phyloP scores from a whole-genome alignment of 2,329 filamentous ascomycete species.

The Pyrenochaeta sp. region DNA sequence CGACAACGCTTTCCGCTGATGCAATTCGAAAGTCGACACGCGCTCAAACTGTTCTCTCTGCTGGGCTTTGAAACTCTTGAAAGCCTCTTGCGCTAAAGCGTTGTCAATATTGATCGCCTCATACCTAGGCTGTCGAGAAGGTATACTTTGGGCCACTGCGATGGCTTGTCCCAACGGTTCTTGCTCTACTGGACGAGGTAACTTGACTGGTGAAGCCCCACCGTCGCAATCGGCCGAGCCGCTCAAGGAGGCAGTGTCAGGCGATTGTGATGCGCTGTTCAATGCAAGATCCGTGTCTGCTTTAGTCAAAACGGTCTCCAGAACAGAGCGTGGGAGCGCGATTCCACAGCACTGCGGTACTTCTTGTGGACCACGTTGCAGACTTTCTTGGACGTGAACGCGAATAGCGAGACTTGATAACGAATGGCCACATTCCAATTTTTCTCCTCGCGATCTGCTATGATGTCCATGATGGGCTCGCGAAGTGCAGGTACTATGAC shows the following conservation, averaged over 20 bases:
- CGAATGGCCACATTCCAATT: slow-evolving; percentile 41
- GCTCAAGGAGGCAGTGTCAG: slow-evolving; percentile 21
- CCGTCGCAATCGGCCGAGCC: slow-evolving; percentile 40
- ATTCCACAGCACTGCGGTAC: slow-evolving; percentile 52
- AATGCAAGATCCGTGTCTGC: slow-evolving; percentile 46
- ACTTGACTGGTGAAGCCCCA: slow-evolving; percentile 29
- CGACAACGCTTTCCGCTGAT: slow-evolving; percentile 40
- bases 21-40: slow-evolving; percentile 41
- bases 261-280: slow-evolving; percentile 16
- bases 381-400: slow-evolving; percentile 46
- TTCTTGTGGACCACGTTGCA: slow-evolving; percentile 34
- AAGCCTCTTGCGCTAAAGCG: slow-evolving; percentile 35
- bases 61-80: slow-evolving; percentile 31
- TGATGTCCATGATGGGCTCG: slow-evolving; percentile 33
- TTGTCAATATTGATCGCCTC: slow-evolving; percentile 27
- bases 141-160: slow-evolving; percentile 11
- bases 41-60: slow-evolving; percentile 41
- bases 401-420: slow-evolving; percentile 36
- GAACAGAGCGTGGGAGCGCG: slow-evolving; percentile 48
- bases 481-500: slow-evolving; percentile 32
- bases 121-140: slow-evolving; percentile 16
- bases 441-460: slow-evolving; percentile 30
- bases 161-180: slow-evolving; percentile 7
- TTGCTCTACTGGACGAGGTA: slow-evolving; percentile 15
- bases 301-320: slow-evolving; percentile 48